Conservation (phyloP, 306 rosid genomes). For the Acacia melanoxylon region DNA sequence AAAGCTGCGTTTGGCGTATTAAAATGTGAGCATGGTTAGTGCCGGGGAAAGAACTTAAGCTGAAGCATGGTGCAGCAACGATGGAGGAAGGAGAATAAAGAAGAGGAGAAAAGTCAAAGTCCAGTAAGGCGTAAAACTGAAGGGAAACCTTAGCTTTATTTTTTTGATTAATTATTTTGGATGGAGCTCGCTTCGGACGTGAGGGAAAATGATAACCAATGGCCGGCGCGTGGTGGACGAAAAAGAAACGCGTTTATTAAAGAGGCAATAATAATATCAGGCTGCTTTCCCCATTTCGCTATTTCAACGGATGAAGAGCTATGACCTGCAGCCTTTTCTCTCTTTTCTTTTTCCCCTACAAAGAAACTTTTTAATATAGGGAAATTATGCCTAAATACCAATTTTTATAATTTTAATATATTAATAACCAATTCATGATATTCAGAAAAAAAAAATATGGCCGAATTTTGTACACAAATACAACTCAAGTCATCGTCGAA, state of each 20-base stretch:
- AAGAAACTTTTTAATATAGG: neutral
- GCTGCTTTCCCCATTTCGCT: slow-evolving; percentile 5
- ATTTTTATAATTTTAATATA: too few relatives aligned
- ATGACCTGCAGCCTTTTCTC: neutral
- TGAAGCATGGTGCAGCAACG: neutral
- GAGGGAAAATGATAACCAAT: slow-evolving; percentile 15
- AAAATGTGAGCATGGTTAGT: neutral
- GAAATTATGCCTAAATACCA: neutral
- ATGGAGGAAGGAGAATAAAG: slow-evolving; percentile 10
- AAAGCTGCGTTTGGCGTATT: neutral
- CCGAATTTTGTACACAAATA: neutral
- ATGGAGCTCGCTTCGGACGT: neutral
- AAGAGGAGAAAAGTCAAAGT: slow-evolving; percentile 39
- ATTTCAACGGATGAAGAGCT: slow-evolving; percentile 6
- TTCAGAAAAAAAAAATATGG: neutral
- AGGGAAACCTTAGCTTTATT: slow-evolving; percentile 15
- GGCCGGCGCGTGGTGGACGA: neutral
- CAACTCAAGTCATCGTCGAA: neutral
- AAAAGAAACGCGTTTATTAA: slow-evolving; percentile 29
- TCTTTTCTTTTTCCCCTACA: neutral
- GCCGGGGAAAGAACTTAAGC: slow-evolving; percentile 11
- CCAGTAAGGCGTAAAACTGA: slow-evolving; percentile 16
- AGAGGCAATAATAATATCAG: slow-evolving; percentile 11
- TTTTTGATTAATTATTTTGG: neutral
- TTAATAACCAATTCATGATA: neutral